Evolutionary conservation across 306 rosid species (phyloP).

Genomic region (Potentilla sterilis): DNA sequence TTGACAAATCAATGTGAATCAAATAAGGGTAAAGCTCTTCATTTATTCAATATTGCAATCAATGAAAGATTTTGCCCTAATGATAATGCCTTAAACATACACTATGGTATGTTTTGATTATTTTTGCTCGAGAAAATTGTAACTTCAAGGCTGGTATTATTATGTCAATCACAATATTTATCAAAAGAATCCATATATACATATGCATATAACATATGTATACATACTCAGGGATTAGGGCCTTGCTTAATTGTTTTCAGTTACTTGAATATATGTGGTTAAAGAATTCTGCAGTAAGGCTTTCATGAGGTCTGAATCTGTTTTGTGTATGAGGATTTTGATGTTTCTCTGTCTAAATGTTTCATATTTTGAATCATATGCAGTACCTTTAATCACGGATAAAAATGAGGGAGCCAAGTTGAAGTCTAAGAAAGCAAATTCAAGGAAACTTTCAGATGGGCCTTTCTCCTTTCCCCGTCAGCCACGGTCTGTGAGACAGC

Average conservation of each 20-base stretch:
- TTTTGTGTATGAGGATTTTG: background rate
- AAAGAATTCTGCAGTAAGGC: background rate
- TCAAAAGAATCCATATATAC: background rate
- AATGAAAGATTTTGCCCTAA: background rate
- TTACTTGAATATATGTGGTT: background rate
- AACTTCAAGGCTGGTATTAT: background rate
- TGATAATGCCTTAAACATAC: background rate
- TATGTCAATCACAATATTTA: background rate
- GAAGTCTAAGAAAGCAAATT: background rate
- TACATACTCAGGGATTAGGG: background rate
- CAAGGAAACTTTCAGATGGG: conserved; percentile 15
- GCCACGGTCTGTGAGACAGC: conserved; percentile 22
- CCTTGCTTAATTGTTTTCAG: too few relatives aligned
- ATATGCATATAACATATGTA: background rate
- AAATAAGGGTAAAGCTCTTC: conserved; percentile 13
- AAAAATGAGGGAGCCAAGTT: background rate
- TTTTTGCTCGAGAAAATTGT: background rate
- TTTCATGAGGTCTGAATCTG: background rate
- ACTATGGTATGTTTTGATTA: background rate
- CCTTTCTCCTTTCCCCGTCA: conserved; percentile 31
- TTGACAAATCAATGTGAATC: conserved; percentile 8
- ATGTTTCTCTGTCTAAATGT: background rate
- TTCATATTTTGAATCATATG: conserved; percentile 8
- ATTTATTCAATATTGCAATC: background rate
- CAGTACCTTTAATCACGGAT: background rate